Evolutionary conservation across 2,329 filamentous ascomycete species (phyloP).

Genomic region (Fusarium musae): DNA sequence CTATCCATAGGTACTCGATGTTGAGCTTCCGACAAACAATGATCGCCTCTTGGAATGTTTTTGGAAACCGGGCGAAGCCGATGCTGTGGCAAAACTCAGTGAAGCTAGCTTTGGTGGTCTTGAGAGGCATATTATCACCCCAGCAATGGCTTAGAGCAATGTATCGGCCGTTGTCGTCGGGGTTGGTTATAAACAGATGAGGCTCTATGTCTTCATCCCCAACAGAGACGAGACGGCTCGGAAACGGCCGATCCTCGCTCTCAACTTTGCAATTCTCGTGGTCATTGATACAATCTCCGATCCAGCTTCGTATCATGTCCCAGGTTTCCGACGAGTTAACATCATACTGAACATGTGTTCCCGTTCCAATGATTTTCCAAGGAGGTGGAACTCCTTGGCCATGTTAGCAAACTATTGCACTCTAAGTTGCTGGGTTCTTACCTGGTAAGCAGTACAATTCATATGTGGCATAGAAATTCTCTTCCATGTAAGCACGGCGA

Average conservation of each 20-base stretch:
- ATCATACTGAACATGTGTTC: background rate
- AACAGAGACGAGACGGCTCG: background rate
- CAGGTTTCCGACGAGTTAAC: background rate
- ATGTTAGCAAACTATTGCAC: background rate
- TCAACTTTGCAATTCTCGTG: background rate
- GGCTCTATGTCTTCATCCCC: background rate
- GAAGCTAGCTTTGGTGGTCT: no score
- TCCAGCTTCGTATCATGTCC: background rate
- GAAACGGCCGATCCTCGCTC: background rate
- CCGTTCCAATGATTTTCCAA: background rate
- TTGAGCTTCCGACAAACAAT: no score
- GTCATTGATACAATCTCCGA: background rate
- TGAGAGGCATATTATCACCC: no score
- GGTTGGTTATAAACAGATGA: no score
- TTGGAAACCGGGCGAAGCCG: no score
- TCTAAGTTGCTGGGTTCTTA: accelerated
- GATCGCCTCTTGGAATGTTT: no score
- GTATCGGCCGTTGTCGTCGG: no score
- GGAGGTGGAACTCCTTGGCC: accelerated
- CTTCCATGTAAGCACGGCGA: background rate
- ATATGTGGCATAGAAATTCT: background rate
- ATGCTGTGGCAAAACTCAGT: no score
- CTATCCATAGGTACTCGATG: no score
- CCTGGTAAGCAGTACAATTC: background rate
- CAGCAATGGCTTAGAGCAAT: no score